These are phyloP conservation scores for Phytophthora pini DNA, from an alignment of 352 stramenopile species.

Conservation along the genomic window DNA sequence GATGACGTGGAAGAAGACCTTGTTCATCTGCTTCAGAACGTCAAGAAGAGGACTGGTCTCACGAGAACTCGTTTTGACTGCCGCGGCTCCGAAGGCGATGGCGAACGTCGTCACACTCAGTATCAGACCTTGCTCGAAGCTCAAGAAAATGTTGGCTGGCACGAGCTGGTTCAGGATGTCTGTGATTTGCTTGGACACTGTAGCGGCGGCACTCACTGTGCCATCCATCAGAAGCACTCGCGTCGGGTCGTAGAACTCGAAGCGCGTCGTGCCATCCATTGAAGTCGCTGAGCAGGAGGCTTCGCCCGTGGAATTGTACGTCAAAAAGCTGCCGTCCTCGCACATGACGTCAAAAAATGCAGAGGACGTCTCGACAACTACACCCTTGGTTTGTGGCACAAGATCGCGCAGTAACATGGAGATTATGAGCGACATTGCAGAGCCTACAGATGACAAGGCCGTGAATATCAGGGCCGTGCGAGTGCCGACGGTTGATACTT, in stretches of 20 bases:
- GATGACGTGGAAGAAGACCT: conserved; percentile 77
- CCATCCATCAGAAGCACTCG: conserved; percentile 36
- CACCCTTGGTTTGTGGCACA: conserved; percentile 26
- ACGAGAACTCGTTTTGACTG: conserved; percentile 53
- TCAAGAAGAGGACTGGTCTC: conserved; percentile 65
- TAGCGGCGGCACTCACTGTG: conserved; percentile 30
- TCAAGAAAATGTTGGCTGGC: conserved; percentile 63
- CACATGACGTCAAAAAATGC: conserved; percentile 51
- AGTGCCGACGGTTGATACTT: conserved; percentile 63
- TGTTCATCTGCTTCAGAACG: conserved; percentile 72
- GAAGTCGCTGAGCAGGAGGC: conserved; percentile 31
- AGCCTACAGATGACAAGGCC: conserved; percentile 42
- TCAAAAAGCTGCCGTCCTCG: conserved; percentile 44
- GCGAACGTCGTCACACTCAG: conserved; percentile 73
- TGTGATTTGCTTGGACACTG: conserved; percentile 58
- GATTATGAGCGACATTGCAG: conserved; percentile 46
- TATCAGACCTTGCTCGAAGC: conserved; percentile 57
- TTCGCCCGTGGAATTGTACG: conserved; percentile 29
- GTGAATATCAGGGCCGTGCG: conserved; percentile 63
- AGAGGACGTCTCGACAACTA: conserved; percentile 15
- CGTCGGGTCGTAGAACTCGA: conserved; percentile 55
- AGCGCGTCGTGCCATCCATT: conserved; percentile 38
- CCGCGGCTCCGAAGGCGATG: conserved; percentile 64
- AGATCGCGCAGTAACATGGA: conserved; percentile 53
- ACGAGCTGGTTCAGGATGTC: conserved; percentile 64